Evolutionary conservation across 768 basidiomycete species (phyloP).

Genomic region (Collybiopsis luxurians): DNA sequence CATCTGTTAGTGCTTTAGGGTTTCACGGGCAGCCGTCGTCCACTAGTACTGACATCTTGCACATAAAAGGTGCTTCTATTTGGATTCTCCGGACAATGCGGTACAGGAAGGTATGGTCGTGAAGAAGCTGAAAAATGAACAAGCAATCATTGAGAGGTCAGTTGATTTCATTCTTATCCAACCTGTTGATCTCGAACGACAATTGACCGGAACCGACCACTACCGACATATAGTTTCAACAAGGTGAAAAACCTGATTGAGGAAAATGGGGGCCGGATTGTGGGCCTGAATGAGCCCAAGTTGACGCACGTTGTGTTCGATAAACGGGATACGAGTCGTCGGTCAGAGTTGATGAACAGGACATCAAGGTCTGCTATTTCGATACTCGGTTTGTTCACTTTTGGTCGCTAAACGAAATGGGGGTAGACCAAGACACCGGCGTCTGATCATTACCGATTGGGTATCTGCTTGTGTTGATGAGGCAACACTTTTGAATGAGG

Average conservation of each 20-base stretch:
- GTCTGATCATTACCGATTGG: conserved; percentile 76
- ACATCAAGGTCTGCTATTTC: conserved; percentile 60
- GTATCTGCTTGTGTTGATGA: conserved; percentile 82
- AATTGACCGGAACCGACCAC: not conserved
- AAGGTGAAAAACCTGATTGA: conserved; percentile 50
- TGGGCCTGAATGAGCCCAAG: conserved; percentile 67
- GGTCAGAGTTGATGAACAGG: conserved; percentile 64
- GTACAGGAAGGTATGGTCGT: conserved; percentile 57
- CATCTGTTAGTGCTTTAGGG: conserved; percentile 59
- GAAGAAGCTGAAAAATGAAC: conserved; percentile 51
- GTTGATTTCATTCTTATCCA: conserved; percentile 14
- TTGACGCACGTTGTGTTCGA: conserved; percentile 87
- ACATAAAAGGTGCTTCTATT: conserved; percentile 73
- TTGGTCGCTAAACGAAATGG: conserved; percentile 14
- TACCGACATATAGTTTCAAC: conserved; percentile 56
- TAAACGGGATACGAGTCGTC: conserved; percentile 75
- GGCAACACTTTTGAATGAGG: conserved; percentile 79
- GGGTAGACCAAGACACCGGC: conserved; percentile 73
- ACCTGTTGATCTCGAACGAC: conserved; percentile 5
- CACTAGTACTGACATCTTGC: not conserved
- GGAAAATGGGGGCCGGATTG: conserved; percentile 72
- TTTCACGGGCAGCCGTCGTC: not conserved
- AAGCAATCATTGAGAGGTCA: conserved; percentile 53
- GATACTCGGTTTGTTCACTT: not conserved
- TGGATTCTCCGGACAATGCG: conserved; percentile 81